Evolutionary conservation across 495 filamentous ascomycete genomes (phyloP).

Genomic region (Penicillium coffeae): DNA sequence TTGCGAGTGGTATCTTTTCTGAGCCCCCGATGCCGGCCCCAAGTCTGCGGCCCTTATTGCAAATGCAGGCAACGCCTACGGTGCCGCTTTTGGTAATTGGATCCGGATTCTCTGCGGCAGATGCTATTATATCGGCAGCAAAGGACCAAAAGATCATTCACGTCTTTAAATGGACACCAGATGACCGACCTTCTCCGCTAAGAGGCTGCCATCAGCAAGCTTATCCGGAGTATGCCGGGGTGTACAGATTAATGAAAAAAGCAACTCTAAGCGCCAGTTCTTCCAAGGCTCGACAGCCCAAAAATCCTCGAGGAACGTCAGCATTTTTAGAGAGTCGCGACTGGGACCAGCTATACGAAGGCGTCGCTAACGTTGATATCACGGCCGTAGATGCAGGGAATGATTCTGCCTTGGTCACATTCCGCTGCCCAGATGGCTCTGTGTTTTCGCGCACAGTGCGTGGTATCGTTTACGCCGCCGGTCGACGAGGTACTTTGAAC

Average conservation of each 20-base stretch:
- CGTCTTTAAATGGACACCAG: constrained; percentile 59
- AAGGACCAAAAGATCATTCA: constrained; percentile 54
- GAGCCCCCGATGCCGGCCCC: constrained; percentile 51
- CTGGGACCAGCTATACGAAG: constrained; percentile 55
- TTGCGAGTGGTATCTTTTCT: constrained; percentile 63
- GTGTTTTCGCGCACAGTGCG: constrained; percentile 42
- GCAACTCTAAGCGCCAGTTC: constrained; percentile 31
- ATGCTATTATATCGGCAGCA: constrained; percentile 56
- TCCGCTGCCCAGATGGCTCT: constrained; percentile 45
- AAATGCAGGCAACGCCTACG: constrained; percentile 18
- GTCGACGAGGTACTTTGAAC: constrained; percentile 54
- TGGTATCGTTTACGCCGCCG: constrained; percentile 57
- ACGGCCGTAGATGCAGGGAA: constrained; percentile 33
- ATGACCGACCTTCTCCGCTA: constrained; percentile 54
- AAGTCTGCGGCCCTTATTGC: constrained; percentile 39
- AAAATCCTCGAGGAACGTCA: constrained; percentile 34
- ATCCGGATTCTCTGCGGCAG: constrained; percentile 63
- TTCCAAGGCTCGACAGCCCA: constrained; percentile 15
- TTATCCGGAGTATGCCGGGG: constrained; percentile 63
- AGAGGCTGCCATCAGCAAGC: constrained; percentile 60
- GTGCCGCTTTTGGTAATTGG: constrained; percentile 55
- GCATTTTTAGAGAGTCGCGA: constrained; percentile 45
- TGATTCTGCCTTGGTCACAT: constrained; percentile 38
- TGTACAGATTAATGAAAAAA: constrained; percentile 63
- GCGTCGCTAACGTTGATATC: constrained; percentile 55